Base-by-base conservation (phyloP, 2,329 filamentous ascomycete species). In the Lecanicillium sp. region DNA sequence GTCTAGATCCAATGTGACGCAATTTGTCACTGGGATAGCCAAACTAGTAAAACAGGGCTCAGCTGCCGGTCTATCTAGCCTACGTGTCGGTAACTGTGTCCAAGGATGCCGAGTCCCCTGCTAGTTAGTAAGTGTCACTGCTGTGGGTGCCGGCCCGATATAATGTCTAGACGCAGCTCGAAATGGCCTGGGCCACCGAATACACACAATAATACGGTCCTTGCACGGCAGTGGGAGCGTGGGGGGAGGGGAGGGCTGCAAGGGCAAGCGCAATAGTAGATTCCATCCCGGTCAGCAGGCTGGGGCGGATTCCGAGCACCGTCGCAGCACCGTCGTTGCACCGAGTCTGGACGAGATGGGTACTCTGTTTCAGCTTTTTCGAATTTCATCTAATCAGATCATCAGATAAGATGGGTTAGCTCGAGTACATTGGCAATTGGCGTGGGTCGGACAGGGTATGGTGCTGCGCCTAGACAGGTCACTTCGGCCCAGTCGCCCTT, bases 391-490 rank as follows among this genome's bases (percentile, higher is more conserved):
- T 69, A 67, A 69, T 69, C 66, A 66, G 67, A 69, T 69, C 55
- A 69, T 69, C 67, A 62, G 67, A 69, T 69, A 67, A 69, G 67
- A 69, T 69, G 49, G 49, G 40, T n/a, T 6, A 35, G 17, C 14
- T 15, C 7, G 6, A 35, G 8, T n/a, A n/a, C n/a, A n/a, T n/a
- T n/a, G n/a, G n/a, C n/a, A n/a, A n/a, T n/a, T n/a, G n/a, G n/a
- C n/a, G n/a, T n/a, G n/a, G n/a, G n/a, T n/a, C n/a, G n/a, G n/a
- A n/a, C n/a, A n/a, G n/a, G n/a, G n/a, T n/a, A n/a, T n/a, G n/a
- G n/a, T n/a, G n/a, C n/a, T n/a, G n/a, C n/a, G n/a, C n/a, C n/a
- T n/a, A n/a, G n/a, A n/a, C n/a, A n/a, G n/a, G n/a, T n/a, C n/a
- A n/a, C n/a, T n/a, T n/a, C n/a, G n/a, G n/a, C n/a, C n/a, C n/a